phyloP scores from a whole-genome alignment of 208 protist species.

The Naegleria fowleri region DNA sequence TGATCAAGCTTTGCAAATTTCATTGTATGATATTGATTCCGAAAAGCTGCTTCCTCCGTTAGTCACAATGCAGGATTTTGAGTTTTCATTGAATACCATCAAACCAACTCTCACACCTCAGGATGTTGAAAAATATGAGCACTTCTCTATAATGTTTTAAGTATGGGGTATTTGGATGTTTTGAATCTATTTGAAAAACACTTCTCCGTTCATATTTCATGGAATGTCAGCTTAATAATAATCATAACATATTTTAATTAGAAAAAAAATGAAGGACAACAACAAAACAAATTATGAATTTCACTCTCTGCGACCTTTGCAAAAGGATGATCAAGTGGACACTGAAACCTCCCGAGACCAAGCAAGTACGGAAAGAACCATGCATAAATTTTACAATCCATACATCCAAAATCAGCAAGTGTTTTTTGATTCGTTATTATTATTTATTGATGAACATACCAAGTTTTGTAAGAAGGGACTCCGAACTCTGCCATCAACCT shows the following conservation, averaged over 20 bases:
- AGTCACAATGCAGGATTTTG: conserved; percentile 80
- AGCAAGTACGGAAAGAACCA: neutral
- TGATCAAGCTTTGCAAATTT: conserved; percentile 47
- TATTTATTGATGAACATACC: neutral
- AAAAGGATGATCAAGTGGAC: neutral
- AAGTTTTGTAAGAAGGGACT: conserved; percentile 26
- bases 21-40: conserved; percentile 70
- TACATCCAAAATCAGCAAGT: neutral
- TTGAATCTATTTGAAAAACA: no score
- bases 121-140: conserved; percentile 80
- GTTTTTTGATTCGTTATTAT: neutral
- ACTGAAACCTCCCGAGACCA: neutral
- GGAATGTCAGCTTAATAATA: no score
- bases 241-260: neutral
- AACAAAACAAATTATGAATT: neutral
- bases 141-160: conserved; percentile 92
- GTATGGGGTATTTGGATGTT: no score
- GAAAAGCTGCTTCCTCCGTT: conserved; percentile 75
- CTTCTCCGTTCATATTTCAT: no score
- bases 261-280: neutral
- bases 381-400: neutral
- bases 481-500: neutral
- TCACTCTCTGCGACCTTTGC: neutral
- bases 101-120: conserved; percentile 73
- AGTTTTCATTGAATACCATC: conserved; percentile 71